Conservation (phyloP, 2,329 filamentous ascomycete species). For the Aspergillus quadricinctus region DNA sequence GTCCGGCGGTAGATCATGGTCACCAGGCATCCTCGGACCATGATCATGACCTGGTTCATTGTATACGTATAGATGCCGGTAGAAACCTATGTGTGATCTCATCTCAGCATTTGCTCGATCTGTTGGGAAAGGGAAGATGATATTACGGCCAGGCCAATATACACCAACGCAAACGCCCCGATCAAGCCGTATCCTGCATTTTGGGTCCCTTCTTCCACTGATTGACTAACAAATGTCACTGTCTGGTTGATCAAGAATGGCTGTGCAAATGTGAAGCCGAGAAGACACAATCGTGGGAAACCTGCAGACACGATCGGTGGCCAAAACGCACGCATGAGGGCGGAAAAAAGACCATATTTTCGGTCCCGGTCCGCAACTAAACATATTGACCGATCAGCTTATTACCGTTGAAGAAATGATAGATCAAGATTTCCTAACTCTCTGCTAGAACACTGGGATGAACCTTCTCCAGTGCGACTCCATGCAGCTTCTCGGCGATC, state of each 20-base stretch:
- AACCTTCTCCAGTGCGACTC: no score
- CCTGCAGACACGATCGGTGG: slow-evolving; percentile 15
- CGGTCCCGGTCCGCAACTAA: no score
- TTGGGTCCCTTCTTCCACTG: slow-evolving; percentile 4
- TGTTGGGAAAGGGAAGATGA: background rate
- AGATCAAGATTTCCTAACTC: no score
- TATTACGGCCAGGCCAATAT: slow-evolving; percentile 25
- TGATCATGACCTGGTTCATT: slow-evolving; percentile 24
- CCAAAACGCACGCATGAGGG: no score
- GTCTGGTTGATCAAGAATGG: slow-evolving; percentile 27
- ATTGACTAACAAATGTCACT: slow-evolving; percentile 14
- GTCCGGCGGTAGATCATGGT: slow-evolving; percentile 47
- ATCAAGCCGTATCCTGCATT: slow-evolving; percentile 26
- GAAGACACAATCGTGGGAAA: slow-evolving; percentile 14
- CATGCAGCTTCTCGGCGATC: background rate
- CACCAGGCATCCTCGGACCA: slow-evolving; percentile 28
- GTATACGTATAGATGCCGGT: slow-evolving; percentile 23
- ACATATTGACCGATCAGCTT: no score
- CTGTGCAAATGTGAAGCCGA: slow-evolving; percentile 23
- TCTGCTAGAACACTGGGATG: no score
- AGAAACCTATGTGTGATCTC: slow-evolving; percentile 11
- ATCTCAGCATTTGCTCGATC: background rate
- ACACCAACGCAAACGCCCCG: slow-evolving; percentile 29
- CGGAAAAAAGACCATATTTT: no score
- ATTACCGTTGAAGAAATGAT: no score